Base-by-base conservation (phyloP, 495 filamentous ascomycete genomes). In the Talaromyces borbonicus region DNA sequence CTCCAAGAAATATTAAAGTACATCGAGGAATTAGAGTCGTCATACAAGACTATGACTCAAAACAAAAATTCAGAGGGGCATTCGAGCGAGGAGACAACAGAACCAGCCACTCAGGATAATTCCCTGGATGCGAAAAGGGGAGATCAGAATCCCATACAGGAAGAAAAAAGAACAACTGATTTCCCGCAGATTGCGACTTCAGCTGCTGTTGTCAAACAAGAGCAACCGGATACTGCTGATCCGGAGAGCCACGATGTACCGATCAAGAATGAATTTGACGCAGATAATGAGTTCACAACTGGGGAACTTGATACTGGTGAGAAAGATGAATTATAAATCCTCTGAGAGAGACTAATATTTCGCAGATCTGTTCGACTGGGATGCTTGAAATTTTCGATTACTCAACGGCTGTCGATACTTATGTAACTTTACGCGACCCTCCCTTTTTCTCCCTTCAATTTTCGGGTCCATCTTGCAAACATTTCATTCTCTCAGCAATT, bases 81-180 rank as follows among this genome's bases (percentile, higher is more conserved):
- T 38, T 38, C 35, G 35, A 38, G 14, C 6, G 59, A 67, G 22
- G 5, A 8, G 8, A 20, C 16, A 20, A 20, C n/a, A 11, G 35
- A 38, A 38, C 35, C 18, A 20, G 35, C 19, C 4, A 9, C 16
- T 11, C 19, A 38, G n/a, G 8, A 23, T 11, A 15, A 23, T 38
- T 12, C 8, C 9, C 16, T 15, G 19, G 16, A 4, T 20, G 35
- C 22, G 8, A 38, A 38, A 20, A n/a, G n/a, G 22, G 35, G 22
- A 36, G 32, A 36, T 6, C 15, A 36, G 14, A 36, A 7, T 7
- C 15, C 6, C 19, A 9, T 8, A 16, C 32, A 36, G 32, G 1
- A 22, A 39, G 36, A 39, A 23, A 18, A 39, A 14, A 26, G 4
- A 14, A 26, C 38, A 26, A 26, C 20, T 23, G 38, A 41, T 24